A percentile compares a stretch with the other conserved stretches of the same genome.
Evolutionary conservation across 2,329 filamentous ascomycete genomes (phyloP).

Genomic region (Neopestalotiopsis sp.): DNA sequence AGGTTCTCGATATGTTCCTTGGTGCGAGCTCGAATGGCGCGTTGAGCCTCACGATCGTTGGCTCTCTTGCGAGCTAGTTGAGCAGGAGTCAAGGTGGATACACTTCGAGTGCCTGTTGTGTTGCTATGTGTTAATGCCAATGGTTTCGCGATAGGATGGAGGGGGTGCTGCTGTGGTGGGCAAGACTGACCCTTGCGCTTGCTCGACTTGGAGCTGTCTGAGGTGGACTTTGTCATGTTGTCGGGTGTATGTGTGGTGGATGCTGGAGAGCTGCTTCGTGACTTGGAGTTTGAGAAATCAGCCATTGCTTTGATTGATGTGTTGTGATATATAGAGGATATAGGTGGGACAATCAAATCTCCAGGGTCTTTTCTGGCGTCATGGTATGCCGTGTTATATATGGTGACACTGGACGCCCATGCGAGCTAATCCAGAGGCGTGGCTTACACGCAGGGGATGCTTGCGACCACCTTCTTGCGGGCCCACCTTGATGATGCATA

Average conservation of each 20-base stretch:
- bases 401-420: constrained; percentile 3
- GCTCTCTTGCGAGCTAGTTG: constrained; percentile 89
- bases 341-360: constrained; percentile 10
- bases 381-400: constrained; percentile 17
- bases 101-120: constrained; percentile 69
- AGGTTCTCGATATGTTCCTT: constrained; percentile 84
- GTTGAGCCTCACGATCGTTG: constrained; percentile 89
- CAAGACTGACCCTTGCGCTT: constrained; percentile 37
- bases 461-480: background rate
- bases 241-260: constrained; percentile 14
- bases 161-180: background rate
- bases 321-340: constrained; percentile 10
- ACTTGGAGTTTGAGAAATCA: constrained; percentile 16
- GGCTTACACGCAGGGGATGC: constrained; percentile 13
- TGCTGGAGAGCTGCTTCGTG: constrained; percentile 20
- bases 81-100: constrained; percentile 85
- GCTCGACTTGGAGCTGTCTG: constrained; percentile 18
- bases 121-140: constrained; percentile 3
- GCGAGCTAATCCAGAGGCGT: constrained; percentile 8
- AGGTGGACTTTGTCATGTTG: constrained; percentile 31
- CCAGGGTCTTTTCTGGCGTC: constrained; percentile 13
- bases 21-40: constrained; percentile 84
- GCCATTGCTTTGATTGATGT: constrained; percentile 22
- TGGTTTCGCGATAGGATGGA: background rate
- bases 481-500: constrained; percentile 7